Conservation (phyloP, 2,329 filamentous ascomycete species). For the Ascomycota sp. region DNA sequence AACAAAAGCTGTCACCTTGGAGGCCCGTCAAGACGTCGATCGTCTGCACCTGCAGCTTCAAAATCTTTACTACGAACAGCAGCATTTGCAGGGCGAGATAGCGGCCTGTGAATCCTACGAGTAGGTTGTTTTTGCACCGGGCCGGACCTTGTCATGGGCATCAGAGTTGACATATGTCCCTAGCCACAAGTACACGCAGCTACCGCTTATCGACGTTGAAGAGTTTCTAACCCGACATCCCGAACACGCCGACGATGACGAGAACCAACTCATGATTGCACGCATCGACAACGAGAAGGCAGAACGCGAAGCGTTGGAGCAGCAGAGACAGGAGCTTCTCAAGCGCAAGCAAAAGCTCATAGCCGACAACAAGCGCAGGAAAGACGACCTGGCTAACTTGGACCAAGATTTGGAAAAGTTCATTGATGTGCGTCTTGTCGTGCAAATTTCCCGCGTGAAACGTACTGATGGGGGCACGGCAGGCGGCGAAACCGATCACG, state of each 20-base stretch:
- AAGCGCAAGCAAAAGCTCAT: conserved; percentile 44
- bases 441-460: background rate
- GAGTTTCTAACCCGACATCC: conserved; percentile 63
- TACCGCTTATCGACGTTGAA: conserved; percentile 67
- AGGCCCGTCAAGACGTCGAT: conserved; percentile 80
- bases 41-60: conserved; percentile 79
- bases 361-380: conserved; percentile 68
- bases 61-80: conserved; percentile 91
- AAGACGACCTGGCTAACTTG: conserved; percentile 77
- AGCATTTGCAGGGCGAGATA: conserved; percentile 79
- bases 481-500: conserved; percentile 78
- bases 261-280: conserved; percentile 70
- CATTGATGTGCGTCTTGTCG: conserved; percentile 46
- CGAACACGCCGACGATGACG: conserved; percentile 49
- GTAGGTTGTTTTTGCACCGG: conserved; percentile 45
- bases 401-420: conserved; percentile 89
- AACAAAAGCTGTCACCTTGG: conserved; percentile 70
- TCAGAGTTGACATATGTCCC: background rate
- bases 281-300: conserved; percentile 79
- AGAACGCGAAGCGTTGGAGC: conserved; percentile 69
- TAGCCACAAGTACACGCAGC: conserved; percentile 70
- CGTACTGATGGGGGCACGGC: background rate
- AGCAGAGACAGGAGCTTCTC: conserved; percentile 57
- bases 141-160: too few species aligned
- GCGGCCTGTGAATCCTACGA: conserved; percentile 77